Evolutionary conservation across 2,329 filamentous ascomycete species (phyloP).

Genomic region (Emergomyces pasteurianus): DNA sequence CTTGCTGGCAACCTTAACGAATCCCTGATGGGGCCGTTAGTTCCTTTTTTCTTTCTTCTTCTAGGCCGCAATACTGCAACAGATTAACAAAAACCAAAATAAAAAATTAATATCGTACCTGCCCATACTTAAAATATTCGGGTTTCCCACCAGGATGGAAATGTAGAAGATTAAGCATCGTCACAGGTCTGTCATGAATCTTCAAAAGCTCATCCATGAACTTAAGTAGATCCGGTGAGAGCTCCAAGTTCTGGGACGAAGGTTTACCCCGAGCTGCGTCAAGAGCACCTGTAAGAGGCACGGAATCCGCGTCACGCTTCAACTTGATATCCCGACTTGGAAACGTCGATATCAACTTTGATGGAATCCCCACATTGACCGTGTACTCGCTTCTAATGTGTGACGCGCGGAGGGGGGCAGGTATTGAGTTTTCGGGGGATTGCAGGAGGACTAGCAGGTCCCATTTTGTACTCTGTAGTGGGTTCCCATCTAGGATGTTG

Average conservation of each 20-base stretch:
- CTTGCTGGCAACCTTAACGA: slow-evolving; percentile 35
- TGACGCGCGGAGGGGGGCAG: slow-evolving; percentile 9
- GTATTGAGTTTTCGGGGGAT: slow-evolving; percentile 12
- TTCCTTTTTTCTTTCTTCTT: background rate
- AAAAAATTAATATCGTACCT: too few relatives aligned
- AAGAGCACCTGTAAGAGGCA: slow-evolving; percentile 25
- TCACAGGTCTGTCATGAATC: slow-evolving; percentile 36
- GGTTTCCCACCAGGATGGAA: slow-evolving; percentile 42
- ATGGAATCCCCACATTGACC: slow-evolving; percentile 24
- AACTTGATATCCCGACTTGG: slow-evolving; percentile 13
- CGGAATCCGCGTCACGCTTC: slow-evolving; percentile 11
- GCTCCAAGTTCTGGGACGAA: slow-evolving; percentile 41
- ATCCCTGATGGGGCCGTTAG: slow-evolving; percentile 14
- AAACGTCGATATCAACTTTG: slow-evolving; percentile 22
- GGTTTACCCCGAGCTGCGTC: slow-evolving; percentile 19
- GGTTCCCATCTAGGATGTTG: slow-evolving; percentile 18
- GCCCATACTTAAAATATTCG: slow-evolving; percentile 47
- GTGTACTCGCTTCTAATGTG: slow-evolving; percentile 21
- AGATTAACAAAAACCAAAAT: slow-evolving; percentile 14
- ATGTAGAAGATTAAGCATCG: slow-evolving; percentile 52
- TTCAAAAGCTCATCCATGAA: slow-evolving; percentile 35
- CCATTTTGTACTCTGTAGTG: slow-evolving; percentile 21
- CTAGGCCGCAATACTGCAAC: background rate
- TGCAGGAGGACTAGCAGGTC: slow-evolving; percentile 26
- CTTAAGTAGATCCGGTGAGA: slow-evolving; percentile 37